Evolutionary conservation across 805 yeast genomes (phyloP).

Genomic region (Candida tibetensis): DNA sequence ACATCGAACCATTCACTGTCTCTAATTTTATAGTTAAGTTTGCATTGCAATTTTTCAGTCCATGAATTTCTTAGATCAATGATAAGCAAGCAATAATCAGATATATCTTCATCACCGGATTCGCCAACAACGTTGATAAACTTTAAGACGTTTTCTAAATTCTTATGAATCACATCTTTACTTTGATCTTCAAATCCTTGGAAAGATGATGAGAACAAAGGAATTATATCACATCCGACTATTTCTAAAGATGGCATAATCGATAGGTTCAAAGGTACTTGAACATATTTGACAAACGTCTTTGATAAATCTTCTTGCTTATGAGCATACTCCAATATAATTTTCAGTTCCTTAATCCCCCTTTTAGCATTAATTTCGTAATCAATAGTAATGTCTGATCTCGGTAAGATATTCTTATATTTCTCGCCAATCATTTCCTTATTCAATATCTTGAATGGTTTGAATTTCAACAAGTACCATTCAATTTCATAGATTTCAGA

Average conservation of each 20-base stretch:
- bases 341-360: conserved; percentile 63
- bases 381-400: conserved; percentile 43
- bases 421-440: conserved; percentile 37
- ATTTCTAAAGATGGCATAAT: conserved; percentile 73
- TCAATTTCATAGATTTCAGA: conserved; percentile 75
- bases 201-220: conserved; percentile 38
- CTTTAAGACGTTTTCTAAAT: conserved; percentile 28
- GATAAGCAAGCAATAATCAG: conserved; percentile 61
- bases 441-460: conserved; percentile 54
- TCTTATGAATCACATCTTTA: conserved; percentile 4
- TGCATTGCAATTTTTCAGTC: conserved; percentile 48
- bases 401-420: conserved; percentile 39
- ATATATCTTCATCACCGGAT: conserved; percentile 20
- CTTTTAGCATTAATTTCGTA: conserved; percentile 69
- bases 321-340: conserved; percentile 62
- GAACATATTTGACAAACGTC: conserved; percentile 50
- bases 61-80: conserved; percentile 82
- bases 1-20: conserved; percentile 23
- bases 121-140: conserved; percentile 24
- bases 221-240: conserved; percentile 72
- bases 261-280: conserved; percentile 66
- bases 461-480: conserved; percentile 56
- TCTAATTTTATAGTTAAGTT: conserved; percentile 31
- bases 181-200: conserved; percentile 13
- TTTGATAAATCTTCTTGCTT: conserved; percentile 18